Evolutionary conservation across 352 stramenopile species (phyloP).

Genomic region (Phytophthora pistaciae): DNA sequence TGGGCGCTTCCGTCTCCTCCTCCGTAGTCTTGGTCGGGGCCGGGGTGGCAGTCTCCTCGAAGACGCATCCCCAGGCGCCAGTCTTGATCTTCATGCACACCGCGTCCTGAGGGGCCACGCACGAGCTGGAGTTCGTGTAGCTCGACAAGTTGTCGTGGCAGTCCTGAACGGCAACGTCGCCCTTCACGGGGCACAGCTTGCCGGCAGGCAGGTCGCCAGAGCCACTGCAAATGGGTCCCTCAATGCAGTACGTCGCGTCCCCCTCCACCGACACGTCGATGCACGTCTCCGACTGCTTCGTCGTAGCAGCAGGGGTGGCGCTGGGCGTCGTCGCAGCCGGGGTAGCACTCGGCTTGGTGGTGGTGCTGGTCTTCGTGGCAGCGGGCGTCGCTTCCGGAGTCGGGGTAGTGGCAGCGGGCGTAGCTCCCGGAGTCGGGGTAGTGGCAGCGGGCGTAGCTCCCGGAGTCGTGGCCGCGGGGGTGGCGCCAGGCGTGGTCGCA

Average conservation of each 20-base stretch:
- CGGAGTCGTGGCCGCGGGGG: constrained; percentile 25
- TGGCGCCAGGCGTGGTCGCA: constrained; percentile 27
- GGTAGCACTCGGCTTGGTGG: constrained; percentile 22
- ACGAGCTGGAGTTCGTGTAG: constrained; percentile 57
- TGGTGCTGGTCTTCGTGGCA: constrained; percentile 19
- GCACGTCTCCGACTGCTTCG: constrained; percentile 41
- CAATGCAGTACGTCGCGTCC: constrained; percentile 81
- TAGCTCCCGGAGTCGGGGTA: constrained; percentile 20
- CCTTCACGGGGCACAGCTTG: constrained; percentile 62
- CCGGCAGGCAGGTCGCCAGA: constrained; percentile 49
- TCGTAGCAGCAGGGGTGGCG: constrained; percentile 32
- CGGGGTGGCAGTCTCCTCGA: constrained; percentile 31
- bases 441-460: constrained; percentile 25
- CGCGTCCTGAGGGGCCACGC: constrained; percentile 60
- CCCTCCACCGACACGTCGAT: constrained; percentile 71
- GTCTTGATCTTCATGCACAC: constrained; percentile 72
- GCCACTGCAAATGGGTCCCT: constrained; percentile 70
- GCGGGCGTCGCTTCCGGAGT: constrained; percentile 28
- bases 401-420: constrained; percentile 25
- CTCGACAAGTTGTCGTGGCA: constrained; percentile 68
- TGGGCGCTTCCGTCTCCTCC: constrained; percentile 1
- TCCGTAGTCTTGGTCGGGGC: constrained; percentile 33
- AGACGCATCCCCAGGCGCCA: constrained; percentile 79
- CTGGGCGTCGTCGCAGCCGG: constrained; percentile 22
- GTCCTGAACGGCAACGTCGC: constrained; percentile 61